phyloP scores from a whole-genome alignment of 495 filamentous ascomycete species.

The Pseudomonodictys pantanalensis region DNA sequence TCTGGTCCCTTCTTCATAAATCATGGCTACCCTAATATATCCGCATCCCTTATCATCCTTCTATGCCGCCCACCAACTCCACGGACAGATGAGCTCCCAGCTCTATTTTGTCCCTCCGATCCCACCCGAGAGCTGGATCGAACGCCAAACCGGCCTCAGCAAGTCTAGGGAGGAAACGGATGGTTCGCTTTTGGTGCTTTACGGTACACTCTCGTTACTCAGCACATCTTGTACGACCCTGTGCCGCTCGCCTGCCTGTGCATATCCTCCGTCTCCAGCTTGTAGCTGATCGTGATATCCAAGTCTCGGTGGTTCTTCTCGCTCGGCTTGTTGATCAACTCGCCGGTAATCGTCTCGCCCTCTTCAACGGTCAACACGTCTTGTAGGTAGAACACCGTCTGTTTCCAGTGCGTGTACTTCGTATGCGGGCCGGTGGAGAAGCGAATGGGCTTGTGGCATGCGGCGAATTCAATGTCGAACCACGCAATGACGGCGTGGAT shows the following conservation, averaged over 20 bases:
- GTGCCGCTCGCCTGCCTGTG: slow-evolving; percentile 64
- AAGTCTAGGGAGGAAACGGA: neutral
- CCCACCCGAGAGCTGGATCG: neutral
- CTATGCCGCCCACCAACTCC: neutral
- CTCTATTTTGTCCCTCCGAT: neutral
- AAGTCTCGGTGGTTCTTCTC: slow-evolving; percentile 91
- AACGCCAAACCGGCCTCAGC: neutral
- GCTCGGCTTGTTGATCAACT: slow-evolving; percentile 80
- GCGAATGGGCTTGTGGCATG: slow-evolving; percentile 62
- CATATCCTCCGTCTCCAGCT: slow-evolving; percentile 69
- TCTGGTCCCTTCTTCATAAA: slow-evolving; percentile 11
- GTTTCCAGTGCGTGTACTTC: slow-evolving; percentile 52
- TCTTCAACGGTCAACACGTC: slow-evolving; percentile 45
- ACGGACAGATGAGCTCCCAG: neutral
- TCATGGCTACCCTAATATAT: neutral
- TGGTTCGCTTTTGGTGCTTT: neutral
- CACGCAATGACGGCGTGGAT: slow-evolving; percentile 94
- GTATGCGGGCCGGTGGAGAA: slow-evolving; percentile 50
- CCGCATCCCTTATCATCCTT: neutral
- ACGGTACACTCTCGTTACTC: neutral
- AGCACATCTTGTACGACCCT: slow-evolving; percentile 86
- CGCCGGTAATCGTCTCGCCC: slow-evolving; percentile 58
- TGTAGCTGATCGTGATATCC: slow-evolving; percentile 84
- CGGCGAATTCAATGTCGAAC: slow-evolving; percentile 98
- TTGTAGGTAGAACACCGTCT: slow-evolving; percentile 49